Conservation (phyloP, 306 rosid species). For the Potentilla sterilis region DNA sequence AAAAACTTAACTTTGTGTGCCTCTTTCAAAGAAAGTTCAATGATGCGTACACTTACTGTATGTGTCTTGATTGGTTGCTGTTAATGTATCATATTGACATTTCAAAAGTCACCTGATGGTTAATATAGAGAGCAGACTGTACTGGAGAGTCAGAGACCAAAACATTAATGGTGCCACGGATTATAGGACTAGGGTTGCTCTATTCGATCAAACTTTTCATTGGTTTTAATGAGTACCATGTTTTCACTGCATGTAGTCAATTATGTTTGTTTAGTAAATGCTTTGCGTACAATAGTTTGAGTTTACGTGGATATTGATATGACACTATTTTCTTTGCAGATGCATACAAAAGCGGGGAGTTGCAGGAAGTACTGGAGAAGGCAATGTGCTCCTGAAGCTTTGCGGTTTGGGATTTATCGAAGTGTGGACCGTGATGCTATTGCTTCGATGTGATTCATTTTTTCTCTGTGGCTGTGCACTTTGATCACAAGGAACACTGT, state of each 20-base stretch:
- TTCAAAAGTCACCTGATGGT: background rate
- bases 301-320: background rate
- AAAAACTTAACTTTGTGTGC: background rate
- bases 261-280: background rate
- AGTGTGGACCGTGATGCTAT: background rate
- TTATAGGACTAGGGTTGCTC: background rate
- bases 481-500: slow-evolving; percentile 8
- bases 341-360: slow-evolving; percentile 76
- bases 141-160: background rate
- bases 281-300: background rate
- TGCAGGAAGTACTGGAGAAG: slow-evolving; percentile 86
- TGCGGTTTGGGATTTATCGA: background rate
- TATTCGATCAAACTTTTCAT: background rate
- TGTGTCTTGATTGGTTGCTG: background rate
- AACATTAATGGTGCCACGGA: background rate
- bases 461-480: slow-evolving; percentile 18
- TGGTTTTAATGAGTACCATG: background rate
- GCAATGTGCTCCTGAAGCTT: slow-evolving; percentile 67
- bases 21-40: background rate
- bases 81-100: background rate
- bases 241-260: background rate
- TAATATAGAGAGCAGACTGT: background rate
- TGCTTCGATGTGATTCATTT: slow-evolving; percentile 16
- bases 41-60: background rate
- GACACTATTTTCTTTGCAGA: slow-evolving; percentile 41